These are phyloP conservation scores for Cercospora beticola DNA, from an alignment of 2,329 filamentous ascomycete genomes.

Conservation along the genomic window DNA sequence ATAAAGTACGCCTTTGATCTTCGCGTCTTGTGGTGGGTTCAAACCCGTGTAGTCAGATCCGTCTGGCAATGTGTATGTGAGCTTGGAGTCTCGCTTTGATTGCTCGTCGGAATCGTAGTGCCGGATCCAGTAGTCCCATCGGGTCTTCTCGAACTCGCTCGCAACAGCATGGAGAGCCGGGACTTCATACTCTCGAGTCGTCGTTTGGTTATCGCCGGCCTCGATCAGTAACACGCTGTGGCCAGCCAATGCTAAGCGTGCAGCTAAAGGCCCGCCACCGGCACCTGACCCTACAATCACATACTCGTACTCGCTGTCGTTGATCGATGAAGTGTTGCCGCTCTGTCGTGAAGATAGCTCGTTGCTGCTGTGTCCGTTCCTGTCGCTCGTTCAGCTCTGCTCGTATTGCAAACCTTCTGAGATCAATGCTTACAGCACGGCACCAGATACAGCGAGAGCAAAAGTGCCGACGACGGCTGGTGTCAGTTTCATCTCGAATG, in stretches of 20 bases:
- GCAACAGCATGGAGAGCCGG: conserved; percentile 55
- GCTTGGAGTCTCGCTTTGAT: too few species aligned
- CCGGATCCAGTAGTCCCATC: conserved; percentile 65
- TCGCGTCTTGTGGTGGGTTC: conserved; percentile 54
- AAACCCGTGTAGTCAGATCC: conserved; percentile 56
- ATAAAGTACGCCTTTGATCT: conserved; percentile 56
- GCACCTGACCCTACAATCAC: conserved; percentile 62
- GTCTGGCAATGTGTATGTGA: conserved; percentile 54
- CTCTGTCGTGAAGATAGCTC: background rate
- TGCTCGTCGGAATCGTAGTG: conserved; percentile 58
- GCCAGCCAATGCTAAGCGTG: conserved; percentile 59
- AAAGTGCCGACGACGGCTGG: background rate
- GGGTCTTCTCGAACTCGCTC: conserved; percentile 52
- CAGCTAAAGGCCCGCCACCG: conserved; percentile 59
- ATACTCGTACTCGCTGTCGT: conserved; percentile 54
- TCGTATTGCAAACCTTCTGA: background rate
- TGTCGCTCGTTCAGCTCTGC: background rate
- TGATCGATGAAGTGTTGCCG: background rate
- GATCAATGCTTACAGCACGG: background rate
- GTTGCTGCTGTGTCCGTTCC: background rate
- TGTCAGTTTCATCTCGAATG: background rate
- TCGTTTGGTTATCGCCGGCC: conserved; percentile 59
- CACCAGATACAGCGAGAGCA: background rate
- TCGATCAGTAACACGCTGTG: conserved; percentile 62
- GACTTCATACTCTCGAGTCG: conserved; percentile 53